phyloP scores from a whole-genome alignment of 2,329 filamentous ascomycete species.

The Aspergillus calidoustus region DNA sequence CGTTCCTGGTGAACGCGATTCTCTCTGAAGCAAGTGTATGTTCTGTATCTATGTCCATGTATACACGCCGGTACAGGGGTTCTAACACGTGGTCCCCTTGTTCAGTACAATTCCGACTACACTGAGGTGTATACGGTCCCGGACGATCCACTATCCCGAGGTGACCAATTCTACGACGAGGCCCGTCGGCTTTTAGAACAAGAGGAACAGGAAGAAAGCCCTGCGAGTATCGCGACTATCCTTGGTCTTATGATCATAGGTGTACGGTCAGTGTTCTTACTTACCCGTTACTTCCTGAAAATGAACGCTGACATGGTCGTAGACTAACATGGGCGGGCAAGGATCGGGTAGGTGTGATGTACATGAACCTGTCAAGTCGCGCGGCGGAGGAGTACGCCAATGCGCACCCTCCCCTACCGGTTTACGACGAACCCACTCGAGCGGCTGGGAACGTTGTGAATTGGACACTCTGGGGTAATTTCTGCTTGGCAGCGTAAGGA shows the following conservation, averaged over 20 bases:
- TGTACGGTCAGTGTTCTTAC: neutral
- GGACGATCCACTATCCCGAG: conserved; percentile 28
- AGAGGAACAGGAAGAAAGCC: conserved; percentile 28
- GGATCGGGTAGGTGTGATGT: conserved; percentile 35
- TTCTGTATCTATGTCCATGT: conserved; percentile 4
- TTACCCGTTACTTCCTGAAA: neutral
- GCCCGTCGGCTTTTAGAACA: conserved; percentile 32
- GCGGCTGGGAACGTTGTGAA: conserved; percentile 22
- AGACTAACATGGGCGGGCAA: conserved; percentile 36
- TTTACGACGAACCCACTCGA: conserved; percentile 13
- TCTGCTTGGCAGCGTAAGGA: conserved; percentile 24
- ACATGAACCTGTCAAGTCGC: conserved; percentile 29
- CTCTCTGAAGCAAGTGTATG: conserved; percentile 39
- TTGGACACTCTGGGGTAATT: conserved; percentile 28
- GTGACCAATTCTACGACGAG: conserved; percentile 37
- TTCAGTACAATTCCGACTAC: conserved; percentile 32
- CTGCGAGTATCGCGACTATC: conserved; percentile 31
- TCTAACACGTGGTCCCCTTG: conserved; percentile 1
- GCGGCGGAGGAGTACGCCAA: conserved; percentile 28
- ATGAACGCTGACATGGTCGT: neutral
- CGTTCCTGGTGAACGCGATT: conserved; percentile 42
- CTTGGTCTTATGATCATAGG: neutral
- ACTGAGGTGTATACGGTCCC: conserved; percentile 32
- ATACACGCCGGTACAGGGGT: neutral
- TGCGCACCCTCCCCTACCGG: conserved; percentile 21